These are phyloP conservation scores for Trichodelitschia bisporula DNA, from an alignment of 495 filamentous ascomycete genomes.

Conservation along the genomic window DNA sequence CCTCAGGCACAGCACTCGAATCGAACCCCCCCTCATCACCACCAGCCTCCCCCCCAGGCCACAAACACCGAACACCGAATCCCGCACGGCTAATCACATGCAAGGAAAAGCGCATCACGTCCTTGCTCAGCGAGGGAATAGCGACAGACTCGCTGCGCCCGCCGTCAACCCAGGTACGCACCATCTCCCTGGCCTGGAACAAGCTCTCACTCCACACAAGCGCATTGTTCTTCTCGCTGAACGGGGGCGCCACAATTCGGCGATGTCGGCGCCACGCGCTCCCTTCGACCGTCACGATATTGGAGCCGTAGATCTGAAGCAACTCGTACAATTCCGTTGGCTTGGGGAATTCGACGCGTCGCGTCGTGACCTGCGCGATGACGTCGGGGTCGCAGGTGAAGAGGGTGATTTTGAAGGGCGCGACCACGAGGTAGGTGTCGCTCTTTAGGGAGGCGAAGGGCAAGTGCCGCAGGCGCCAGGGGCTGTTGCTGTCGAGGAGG, in stretches of 20 bases:
- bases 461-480: conserved; percentile 17
- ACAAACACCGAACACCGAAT: conserved; percentile 32
- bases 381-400: conserved; percentile 30
- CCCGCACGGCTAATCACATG: conserved; percentile 45
- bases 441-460: conserved; percentile 18
- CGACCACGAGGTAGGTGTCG: conserved; percentile 31
- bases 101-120: conserved; percentile 36
- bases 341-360: conserved; percentile 44
- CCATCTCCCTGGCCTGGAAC: conserved; percentile 29
- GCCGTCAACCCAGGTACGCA: conserved; percentile 23
- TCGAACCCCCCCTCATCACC: conserved; percentile 1
- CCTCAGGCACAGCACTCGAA: neutral
- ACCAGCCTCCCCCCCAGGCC: conserved; percentile 22
- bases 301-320: conserved; percentile 36
- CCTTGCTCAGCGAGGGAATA: conserved; percentile 25
- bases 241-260: conserved; percentile 39
- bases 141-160: conserved; percentile 17
- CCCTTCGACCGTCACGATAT: conserved; percentile 39
- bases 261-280: conserved; percentile 38
- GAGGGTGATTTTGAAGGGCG: conserved; percentile 21
- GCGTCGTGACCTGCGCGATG: conserved; percentile 30
- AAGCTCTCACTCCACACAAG: conserved; percentile 36
- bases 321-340: conserved; percentile 28
- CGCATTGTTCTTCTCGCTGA: conserved; percentile 47
- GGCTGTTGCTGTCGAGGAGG: conserved; percentile 17